These are phyloP conservation scores for Melaleuca quinquenervia DNA, from an alignment of 345 rosid genomes.

Conservation along the genomic window DNA sequence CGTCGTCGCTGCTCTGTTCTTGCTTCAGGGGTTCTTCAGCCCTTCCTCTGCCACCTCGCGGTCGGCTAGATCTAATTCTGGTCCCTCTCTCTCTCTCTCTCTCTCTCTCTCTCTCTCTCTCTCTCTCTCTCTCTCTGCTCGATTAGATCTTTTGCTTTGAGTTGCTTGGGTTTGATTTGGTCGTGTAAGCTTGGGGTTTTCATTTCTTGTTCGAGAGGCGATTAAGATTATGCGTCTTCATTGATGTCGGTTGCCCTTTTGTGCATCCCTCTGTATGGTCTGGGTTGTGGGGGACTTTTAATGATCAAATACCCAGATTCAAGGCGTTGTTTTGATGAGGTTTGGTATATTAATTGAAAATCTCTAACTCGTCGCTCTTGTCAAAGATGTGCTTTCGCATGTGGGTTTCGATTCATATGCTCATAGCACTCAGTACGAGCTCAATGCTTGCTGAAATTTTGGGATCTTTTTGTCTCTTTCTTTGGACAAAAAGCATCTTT, in stretches of 20 bases:
- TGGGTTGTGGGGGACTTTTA: neutral
- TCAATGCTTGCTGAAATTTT: neutral
- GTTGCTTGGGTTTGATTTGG: neutral
- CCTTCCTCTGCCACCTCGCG: slow-evolving; percentile 35
- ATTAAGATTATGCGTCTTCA: neutral
- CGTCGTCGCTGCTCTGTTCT: slow-evolving; percentile 31
- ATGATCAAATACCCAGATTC: neutral
- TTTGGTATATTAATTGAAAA: neutral
- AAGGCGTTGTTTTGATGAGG: neutral
- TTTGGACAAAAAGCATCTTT: neutral
- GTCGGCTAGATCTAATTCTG: slow-evolving; percentile 6
- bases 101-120: neutral
- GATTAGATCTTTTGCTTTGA: neutral
- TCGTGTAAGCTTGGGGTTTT: neutral
- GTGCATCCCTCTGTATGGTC: neutral
- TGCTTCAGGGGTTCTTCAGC: slow-evolving; percentile 53
- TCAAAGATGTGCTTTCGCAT: neutral
- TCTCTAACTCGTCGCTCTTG: neutral
- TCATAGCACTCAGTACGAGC: neutral
- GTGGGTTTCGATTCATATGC: neutral
- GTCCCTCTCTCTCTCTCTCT: neutral
- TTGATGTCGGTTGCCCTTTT: neutral
- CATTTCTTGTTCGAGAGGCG: neutral
- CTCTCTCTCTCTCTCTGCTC: neutral
- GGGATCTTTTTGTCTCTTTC: neutral